phyloP scores from a whole-genome alignment of 1,284 basidiomycete species.

The Meira miltonrushii region DNA sequence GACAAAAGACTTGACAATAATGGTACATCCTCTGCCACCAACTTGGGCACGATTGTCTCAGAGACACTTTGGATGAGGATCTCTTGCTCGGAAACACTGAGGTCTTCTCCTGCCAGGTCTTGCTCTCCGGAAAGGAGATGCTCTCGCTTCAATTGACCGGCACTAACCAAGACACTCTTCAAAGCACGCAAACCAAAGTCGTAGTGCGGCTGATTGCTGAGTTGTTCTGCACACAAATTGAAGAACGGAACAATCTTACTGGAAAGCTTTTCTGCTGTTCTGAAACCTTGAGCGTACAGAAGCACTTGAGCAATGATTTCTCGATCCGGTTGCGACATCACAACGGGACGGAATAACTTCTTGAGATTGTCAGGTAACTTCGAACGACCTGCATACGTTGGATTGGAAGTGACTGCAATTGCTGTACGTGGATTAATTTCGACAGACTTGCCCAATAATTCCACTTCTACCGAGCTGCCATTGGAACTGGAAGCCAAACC shows the following conservation, averaged over 20 bases:
- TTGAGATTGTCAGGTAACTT: constrained; percentile 93
- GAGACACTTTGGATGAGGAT: constrained; percentile 99
- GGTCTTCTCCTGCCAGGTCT: constrained; percentile 17
- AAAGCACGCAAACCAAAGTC: constrained; percentile 97
- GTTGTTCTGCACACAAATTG: constrained; percentile 93
- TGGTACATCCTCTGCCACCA: constrained; percentile 95
- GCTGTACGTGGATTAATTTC: constrained; percentile 91
- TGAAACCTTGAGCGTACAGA: constrained; percentile 98
- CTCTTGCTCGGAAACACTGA: constrained; percentile 74
- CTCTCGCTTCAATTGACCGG: constrained; percentile 94
- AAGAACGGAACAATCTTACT: constrained; percentile 99
- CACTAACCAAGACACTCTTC: constrained; percentile 91
- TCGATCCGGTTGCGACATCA: constrained; percentile 96
- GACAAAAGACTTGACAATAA: constrained; percentile 85
- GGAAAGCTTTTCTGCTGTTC: constrained; percentile 88
- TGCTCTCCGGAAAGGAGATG: constrained; percentile 52
- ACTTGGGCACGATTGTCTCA: constrained; percentile 96
- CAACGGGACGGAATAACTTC: constrained; percentile 91
- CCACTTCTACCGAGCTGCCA: constrained; percentile 65
- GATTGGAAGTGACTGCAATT: constrained; percentile 94
- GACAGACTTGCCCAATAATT: constrained; percentile 76
- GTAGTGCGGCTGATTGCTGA: constrained; percentile 96
- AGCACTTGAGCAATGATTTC: constrained; percentile 99
- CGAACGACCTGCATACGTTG: constrained; percentile 92
- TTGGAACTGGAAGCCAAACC: constrained; percentile 74